A percentile compares a stretch with the other conserved stretches of the same genome.
These are phyloP conservation scores for Calonectria leucothoes DNA, from an alignment of 2,329 filamentous ascomycete species.

Conservation along the genomic window DNA sequence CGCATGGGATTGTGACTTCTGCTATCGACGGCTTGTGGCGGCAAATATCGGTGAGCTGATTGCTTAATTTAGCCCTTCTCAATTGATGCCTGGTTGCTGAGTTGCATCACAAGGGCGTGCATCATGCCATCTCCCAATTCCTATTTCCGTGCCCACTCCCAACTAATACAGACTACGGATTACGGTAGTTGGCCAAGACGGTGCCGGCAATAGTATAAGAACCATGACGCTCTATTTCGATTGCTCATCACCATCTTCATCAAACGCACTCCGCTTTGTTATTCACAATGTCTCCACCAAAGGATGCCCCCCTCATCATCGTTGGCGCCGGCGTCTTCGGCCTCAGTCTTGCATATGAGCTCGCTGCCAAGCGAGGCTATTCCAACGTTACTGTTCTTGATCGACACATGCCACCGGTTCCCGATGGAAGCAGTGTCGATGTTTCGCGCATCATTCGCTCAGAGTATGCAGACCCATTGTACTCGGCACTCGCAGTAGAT, in stretches of 20 bases:
- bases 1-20: background rate
- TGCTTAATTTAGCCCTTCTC: background rate
- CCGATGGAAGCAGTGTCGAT: constrained; percentile 51
- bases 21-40: background rate
- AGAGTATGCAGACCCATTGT: constrained; percentile 75
- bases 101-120: background rate
- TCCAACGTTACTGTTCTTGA: constrained; percentile 60
- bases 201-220: background rate
- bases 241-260: background rate
- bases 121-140: background rate
- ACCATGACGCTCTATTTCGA: background rate
- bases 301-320: constrained; percentile 31
- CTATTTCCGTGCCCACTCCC: background rate
- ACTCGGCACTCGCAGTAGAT: constrained; percentile 65
- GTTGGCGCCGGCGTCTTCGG: constrained; percentile 61
- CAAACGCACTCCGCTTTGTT: no score
- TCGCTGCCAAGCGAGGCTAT: constrained; percentile 52
- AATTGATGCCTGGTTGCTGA: background rate
- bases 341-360: constrained; percentile 58
- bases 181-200: no score
- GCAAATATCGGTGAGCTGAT: background rate
- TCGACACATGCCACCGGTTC: constrained; percentile 45
- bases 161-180: background rate
- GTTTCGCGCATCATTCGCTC: constrained; percentile 52
- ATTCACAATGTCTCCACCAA: background rate